Percentiles rank a stretch among this genome's conserved stretches.
These are phyloP conservation scores for Stephania japonica DNA, from an alignment of 164 flowering plant genomes.

Conservation along the genomic window DNA sequence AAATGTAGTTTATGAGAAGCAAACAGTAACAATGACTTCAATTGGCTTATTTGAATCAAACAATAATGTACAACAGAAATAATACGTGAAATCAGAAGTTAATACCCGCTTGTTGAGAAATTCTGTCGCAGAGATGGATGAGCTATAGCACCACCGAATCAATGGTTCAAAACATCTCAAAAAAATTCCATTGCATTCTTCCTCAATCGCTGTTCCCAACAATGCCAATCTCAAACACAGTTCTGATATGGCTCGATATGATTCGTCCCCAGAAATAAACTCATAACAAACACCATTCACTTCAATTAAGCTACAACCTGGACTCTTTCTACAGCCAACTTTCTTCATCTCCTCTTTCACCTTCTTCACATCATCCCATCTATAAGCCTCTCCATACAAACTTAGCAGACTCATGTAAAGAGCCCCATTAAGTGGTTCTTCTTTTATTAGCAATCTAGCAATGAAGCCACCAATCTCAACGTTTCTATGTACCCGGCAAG, in stretches of 20 bases:
- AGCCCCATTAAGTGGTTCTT: slow-evolving; percentile 33
- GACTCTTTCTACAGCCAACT: slow-evolving; percentile 26
- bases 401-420: slow-evolving; percentile 28
- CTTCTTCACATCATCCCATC: slow-evolving; percentile 28
- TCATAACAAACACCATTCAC: slow-evolving; percentile 27
- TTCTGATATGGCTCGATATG: slow-evolving; percentile 18
- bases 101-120: neutral
- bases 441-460: slow-evolving; percentile 16
- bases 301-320: slow-evolving; percentile 39
- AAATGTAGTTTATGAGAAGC: neutral
- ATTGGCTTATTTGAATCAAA: neutral
- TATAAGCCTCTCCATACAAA: slow-evolving; percentile 25
- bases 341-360: slow-evolving; percentile 31
- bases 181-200: neutral
- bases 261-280: slow-evolving; percentile 30
- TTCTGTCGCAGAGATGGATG: neutral
- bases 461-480: slow-evolving; percentile 25
- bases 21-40: neutral
- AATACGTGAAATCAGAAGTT: neutral
- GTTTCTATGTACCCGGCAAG: slow-evolving; percentile 28
- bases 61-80: neutral
- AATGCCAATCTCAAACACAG: slow-evolving; percentile 20
- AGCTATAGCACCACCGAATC: neutral
- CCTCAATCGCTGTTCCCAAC: slow-evolving; percentile 9
- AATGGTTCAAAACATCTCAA: neutral